Percentiles rank a stretch among this genome's conserved stretches.
Conservation (phyloP, 2,329 filamentous ascomycete species). For the Podosphaera fusca region DNA sequence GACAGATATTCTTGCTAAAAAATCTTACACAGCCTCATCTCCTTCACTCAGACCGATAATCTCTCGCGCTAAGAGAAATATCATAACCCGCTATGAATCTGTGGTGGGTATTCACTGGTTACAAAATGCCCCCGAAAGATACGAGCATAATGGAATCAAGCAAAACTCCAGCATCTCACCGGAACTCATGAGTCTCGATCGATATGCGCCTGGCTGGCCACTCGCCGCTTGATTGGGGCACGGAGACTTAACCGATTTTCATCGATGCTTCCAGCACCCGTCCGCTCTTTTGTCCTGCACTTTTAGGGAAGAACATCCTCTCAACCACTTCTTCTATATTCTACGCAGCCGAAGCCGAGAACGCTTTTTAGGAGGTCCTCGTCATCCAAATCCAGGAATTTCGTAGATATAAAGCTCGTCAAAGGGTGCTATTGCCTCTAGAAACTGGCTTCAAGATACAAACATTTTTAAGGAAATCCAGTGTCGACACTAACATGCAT, state of each 20-base stretch:
- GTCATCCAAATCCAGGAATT: background rate
- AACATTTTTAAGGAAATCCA: background rate
- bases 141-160: background rate
- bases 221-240: background rate
- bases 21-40: no score
- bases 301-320: background rate
- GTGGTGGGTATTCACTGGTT: background rate
- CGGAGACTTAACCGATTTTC: background rate
- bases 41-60: no score
- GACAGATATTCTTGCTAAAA: no score
- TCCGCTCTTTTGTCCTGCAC: background rate
- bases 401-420: background rate
- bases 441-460: background rate
- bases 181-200: background rate
- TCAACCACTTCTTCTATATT: background rate
- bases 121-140: background rate
- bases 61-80: background rate
- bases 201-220: background rate
- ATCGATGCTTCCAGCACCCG: background rate
- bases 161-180: background rate
- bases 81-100: background rate
- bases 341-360: background rate
- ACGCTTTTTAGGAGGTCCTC: background rate
- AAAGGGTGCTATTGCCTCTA: background rate
- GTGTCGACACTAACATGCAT: background rate